These are phyloP conservation scores for Beauveria varroae DNA, from an alignment of 2,329 filamentous ascomycete species.

Conservation along the genomic window DNA sequence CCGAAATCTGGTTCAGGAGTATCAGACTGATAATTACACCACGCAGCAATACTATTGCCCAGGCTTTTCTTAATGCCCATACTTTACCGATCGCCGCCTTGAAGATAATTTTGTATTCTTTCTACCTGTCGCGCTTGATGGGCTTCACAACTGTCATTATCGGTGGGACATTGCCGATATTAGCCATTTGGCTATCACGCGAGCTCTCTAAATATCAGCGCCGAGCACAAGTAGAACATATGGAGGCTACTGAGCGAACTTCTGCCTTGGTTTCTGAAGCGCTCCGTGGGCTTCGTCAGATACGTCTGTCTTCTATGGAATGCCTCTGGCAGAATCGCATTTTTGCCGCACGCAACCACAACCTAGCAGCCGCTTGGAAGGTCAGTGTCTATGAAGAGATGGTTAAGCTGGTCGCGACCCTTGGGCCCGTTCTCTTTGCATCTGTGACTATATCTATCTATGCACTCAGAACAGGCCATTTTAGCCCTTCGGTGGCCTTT, in stretches of 20 bases:
- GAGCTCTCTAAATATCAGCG: slow-evolving; percentile 3
- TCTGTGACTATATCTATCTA: slow-evolving; percentile 10
- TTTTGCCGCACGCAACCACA: background rate
- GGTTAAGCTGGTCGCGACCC: background rate
- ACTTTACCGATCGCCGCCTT: slow-evolving; percentile 8
- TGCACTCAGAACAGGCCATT: background rate
- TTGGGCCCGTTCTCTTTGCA: slow-evolving; percentile 10
- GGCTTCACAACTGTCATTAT: slow-evolving; percentile 6
- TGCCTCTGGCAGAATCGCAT: slow-evolving; percentile 5
- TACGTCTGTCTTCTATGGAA: slow-evolving; percentile 12
- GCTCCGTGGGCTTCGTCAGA: slow-evolving; percentile 9
- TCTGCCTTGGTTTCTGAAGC: slow-evolving; percentile 9
- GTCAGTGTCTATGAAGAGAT: background rate
- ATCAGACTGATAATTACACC: background rate
- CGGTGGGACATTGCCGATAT: background rate
- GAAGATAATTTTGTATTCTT: slow-evolving; percentile 7
- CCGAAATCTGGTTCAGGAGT: background rate
- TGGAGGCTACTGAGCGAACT: background rate
- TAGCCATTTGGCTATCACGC: slow-evolving; percentile 2
- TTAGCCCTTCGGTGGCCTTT: slow-evolving; percentile 12
- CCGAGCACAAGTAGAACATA: background rate
- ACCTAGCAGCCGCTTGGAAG: slow-evolving; percentile 3
- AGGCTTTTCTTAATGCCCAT: background rate
- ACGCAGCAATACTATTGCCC: background rate
- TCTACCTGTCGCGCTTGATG: slow-evolving; percentile 7